phyloP scores from a whole-genome alignment of 257 asterid genomes.

The Nicotiana undulata region DNA sequence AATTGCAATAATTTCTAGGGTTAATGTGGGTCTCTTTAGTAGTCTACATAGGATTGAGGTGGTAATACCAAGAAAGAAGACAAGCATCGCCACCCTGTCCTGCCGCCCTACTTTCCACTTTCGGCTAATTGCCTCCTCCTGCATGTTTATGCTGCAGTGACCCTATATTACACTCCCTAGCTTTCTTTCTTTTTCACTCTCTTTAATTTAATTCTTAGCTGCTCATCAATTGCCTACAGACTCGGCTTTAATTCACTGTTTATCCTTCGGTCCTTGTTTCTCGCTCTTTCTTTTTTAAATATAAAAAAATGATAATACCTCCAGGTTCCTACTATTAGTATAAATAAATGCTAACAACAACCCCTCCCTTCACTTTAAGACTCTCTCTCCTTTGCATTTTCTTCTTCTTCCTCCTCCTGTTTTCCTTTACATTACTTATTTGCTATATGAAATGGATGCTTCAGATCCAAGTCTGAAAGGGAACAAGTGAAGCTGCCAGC shows the following conservation, averaged over 20 bases:
- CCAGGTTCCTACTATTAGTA: background rate
- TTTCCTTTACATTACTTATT: background rate
- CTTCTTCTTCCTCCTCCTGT: background rate
- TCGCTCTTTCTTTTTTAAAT: background rate
- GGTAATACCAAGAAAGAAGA: background rate
- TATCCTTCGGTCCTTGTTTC: slow-evolving; percentile 22
- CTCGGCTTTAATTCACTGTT: slow-evolving; percentile 44
- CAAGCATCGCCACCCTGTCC: background rate
- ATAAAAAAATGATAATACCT: background rate
- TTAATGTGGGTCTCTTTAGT: too few relatives aligned
- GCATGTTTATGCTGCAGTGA: background rate
- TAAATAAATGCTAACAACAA: background rate
- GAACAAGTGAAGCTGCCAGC: slow-evolving; percentile 99
- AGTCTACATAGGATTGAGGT: too few relatives aligned
- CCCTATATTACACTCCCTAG: background rate
- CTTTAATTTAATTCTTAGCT: background rate
- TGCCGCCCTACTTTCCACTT: slow-evolving; percentile 7
- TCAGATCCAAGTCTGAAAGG: background rate
- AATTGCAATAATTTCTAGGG: too few relatives aligned
- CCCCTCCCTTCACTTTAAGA: background rate
- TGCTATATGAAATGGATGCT: background rate
- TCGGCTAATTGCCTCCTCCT: background rate
- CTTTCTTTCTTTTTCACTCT: background rate
- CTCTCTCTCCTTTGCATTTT: background rate
- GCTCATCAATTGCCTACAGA: slow-evolving; percentile 15